phyloP scores from a whole-genome alignment of 2,329 filamentous ascomycete species.

The Aspergillus phoenicis region DNA sequence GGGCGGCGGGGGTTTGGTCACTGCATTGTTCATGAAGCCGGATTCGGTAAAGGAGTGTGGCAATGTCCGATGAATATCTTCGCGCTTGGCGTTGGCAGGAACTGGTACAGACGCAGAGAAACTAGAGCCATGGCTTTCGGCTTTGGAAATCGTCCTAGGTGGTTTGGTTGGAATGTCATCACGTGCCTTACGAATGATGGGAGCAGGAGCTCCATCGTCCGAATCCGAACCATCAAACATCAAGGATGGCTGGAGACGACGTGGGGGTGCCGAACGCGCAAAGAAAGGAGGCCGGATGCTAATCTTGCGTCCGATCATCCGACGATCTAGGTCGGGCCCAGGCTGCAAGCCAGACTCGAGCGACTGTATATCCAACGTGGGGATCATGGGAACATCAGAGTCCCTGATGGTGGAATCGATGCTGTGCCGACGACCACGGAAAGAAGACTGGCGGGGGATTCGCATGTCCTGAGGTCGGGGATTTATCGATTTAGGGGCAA shows the following conservation, averaged over 20 bases:
- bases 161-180: conserved; percentile 19
- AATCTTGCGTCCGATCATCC: conserved; percentile 29
- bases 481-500: conserved; percentile 14
- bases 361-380: conserved; percentile 32
- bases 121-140: conserved; percentile 19
- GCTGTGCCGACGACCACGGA: conserved; percentile 31
- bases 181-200: conserved; percentile 35
- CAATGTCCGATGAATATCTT: conserved; percentile 18
- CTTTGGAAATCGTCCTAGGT: conserved; percentile 12
- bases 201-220: conserved; percentile 38
- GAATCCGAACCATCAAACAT: conserved; percentile 29
- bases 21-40: conserved; percentile 20
- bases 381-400: conserved; percentile 28
- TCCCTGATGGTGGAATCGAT: conserved; percentile 30
- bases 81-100: conserved; percentile 15
- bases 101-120: conserved; percentile 22
- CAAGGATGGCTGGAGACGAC: conserved; percentile 31
- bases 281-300: conserved; percentile 43
- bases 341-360: conserved; percentile 24
- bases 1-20: conserved; percentile 30
- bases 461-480: conserved; percentile 19
- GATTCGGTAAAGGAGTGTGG: conserved; percentile 35
- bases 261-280: conserved; percentile 29
- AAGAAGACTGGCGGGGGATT: conserved; percentile 28
- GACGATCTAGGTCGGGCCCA: conserved; percentile 26